Evolutionary conservation across 139 green algal species (phyloP).

Genomic region (Chlamydomonas asymmetrica): DNA sequence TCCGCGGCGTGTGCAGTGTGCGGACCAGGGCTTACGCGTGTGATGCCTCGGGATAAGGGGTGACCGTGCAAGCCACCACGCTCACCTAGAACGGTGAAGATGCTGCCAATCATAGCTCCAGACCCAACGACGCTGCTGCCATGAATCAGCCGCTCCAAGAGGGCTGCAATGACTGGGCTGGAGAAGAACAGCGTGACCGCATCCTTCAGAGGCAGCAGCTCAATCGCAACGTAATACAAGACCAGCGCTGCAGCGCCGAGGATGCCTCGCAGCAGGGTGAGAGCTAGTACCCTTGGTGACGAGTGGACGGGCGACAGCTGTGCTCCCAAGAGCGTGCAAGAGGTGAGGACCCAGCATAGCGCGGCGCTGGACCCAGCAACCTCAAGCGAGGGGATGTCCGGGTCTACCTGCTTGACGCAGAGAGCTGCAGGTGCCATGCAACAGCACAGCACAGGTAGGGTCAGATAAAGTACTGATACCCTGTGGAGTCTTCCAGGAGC

Average conservation of each 20-base stretch:
- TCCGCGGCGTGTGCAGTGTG: neutral
- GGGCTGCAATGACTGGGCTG: constrained; percentile 34
- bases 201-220: constrained; percentile 36
- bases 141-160: constrained; percentile 35
- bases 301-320: too few relatives aligned
- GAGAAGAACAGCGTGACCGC: constrained; percentile 52
- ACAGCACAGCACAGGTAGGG: too few relatives aligned
- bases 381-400: neutral
- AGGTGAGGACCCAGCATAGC: constrained; percentile 2
- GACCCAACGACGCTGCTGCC: constrained; percentile 20
- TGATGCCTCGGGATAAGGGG: constrained; percentile 30
- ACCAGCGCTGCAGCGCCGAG: constrained; percentile 35
- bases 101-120: constrained; percentile 9
- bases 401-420: too few relatives aligned
- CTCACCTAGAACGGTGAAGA: constrained; percentile 14
- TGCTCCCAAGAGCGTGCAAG: too few relatives aligned
- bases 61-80: constrained; percentile 29
- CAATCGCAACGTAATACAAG: constrained; percentile 44
- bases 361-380: neutral
- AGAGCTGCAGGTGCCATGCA: too few relatives aligned
- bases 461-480: too few relatives aligned
- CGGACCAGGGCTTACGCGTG: constrained; percentile 7
- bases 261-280: constrained; percentile 25
- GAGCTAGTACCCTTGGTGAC: neutral
- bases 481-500: too few relatives aligned